phyloP scores from a whole-genome alignment of 345 rosid species.

The Syzygium aromaticum region DNA sequence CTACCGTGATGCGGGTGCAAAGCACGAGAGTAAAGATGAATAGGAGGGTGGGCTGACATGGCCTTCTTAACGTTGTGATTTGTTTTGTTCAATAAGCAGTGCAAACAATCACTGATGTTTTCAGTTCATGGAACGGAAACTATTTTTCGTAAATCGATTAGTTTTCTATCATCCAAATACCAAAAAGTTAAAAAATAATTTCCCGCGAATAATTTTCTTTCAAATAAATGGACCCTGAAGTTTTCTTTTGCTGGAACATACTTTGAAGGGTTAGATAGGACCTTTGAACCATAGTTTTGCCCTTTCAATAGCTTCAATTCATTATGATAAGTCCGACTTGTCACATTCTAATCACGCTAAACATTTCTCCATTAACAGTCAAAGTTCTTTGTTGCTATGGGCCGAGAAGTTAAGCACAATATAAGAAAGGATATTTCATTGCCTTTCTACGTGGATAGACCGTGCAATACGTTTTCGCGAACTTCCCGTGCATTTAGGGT shows the following conservation, averaged over 20 bases:
- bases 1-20: accelerated
- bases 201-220: neutral
- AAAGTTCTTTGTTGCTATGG: neutral
- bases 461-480: too few species aligned
- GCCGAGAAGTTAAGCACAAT: too few species aligned
- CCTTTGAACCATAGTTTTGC: neutral
- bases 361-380: neutral
- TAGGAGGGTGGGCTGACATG: neutral
- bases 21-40: neutral
- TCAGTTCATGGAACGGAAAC: neutral
- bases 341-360: neutral
- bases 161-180: accelerated
- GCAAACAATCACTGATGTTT: neutral
- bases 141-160: neutral
- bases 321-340: neutral
- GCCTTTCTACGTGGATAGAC: too few species aligned
- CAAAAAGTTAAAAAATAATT: accelerated
- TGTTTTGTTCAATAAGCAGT: neutral
- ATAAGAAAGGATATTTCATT: too few species aligned
- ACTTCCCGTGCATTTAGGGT: too few species aligned
- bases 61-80: neutral
- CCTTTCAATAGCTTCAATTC: neutral
- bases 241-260: neutral
- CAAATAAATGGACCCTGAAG: neutral
- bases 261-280: neutral